These are phyloP conservation scores for Closterium sp. DNA, from an alignment of 139 green algal genomes.

Conservation along the genomic window DNA sequence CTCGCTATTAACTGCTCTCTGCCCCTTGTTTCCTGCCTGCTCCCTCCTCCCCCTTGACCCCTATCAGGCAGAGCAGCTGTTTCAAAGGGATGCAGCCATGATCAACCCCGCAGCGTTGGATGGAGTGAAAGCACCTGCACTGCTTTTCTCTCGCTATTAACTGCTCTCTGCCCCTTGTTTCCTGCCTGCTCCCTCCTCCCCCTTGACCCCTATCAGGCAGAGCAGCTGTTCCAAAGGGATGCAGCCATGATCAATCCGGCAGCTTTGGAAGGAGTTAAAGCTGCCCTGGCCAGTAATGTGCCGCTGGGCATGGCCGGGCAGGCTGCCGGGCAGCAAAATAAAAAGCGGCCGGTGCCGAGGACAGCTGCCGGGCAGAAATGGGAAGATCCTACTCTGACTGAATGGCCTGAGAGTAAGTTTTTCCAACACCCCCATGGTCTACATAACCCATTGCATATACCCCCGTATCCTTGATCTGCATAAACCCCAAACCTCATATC, in stretches of 20 bases:
- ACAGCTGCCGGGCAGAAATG: constrained; percentile 42
- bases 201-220: constrained; percentile 2
- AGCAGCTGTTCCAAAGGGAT: constrained; percentile 48
- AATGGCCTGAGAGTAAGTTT: constrained; percentile 47
- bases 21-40: too few relatives aligned
- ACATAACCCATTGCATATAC: too few relatives aligned
- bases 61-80: constrained; percentile 35
- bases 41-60: too few relatives aligned
- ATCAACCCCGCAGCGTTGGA: constrained; percentile 41
- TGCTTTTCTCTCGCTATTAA: too few relatives aligned
- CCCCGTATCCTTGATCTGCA: too few relatives aligned
- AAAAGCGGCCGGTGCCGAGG: constrained; percentile 22
- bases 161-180: too few relatives aligned
- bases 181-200: too few relatives aligned
- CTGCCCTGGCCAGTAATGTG: constrained; percentile 24
- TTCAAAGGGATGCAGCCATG: constrained; percentile 33
- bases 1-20: too few relatives aligned
- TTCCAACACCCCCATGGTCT: too few relatives aligned
- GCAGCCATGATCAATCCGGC: constrained; percentile 40
- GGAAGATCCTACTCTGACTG: constrained; percentile 48
- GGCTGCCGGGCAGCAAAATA: constrained; percentile 10
- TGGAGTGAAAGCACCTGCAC: constrained; percentile 46
- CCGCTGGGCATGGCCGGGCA: not conserved
- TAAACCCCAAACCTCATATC: too few relatives aligned
- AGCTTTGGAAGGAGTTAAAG: constrained; percentile 49